Percentiles rank a stretch among this genome's conserved stretches.
Conservation (phyloP, 345 rosid genomes). For the Eucalyptus camaldulensis region DNA sequence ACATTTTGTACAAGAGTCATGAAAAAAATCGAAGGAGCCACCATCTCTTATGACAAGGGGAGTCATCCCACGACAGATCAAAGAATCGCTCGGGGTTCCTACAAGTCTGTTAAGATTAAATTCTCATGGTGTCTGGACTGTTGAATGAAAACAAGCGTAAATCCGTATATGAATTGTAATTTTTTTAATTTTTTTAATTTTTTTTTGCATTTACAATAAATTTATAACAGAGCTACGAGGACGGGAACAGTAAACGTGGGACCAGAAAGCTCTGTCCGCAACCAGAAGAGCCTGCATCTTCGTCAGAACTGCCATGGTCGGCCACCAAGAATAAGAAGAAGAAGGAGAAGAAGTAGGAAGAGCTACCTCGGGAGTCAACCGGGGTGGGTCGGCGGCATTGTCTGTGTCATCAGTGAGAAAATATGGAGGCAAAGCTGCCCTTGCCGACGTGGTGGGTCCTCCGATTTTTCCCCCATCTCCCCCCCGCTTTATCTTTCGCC, state of each 20-base stretch:
- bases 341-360: background rate
- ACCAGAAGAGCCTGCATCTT: background rate
- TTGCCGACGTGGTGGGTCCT: background rate
- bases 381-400: background rate
- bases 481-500: background rate
- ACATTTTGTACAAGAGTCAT: accelerated
- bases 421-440: conserved; percentile 15
- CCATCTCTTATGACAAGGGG: accelerated
- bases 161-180: background rate
- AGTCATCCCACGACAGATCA: accelerated
- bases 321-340: background rate
- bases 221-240: background rate
- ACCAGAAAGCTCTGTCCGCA: background rate
- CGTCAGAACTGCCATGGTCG: background rate
- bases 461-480: background rate
- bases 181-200: background rate
- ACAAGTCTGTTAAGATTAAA: accelerated
- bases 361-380: background rate
- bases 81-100: accelerated
- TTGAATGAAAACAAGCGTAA: background rate
- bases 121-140: accelerated
- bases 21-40: background rate
- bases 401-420: background rate
- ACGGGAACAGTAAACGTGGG: background rate
- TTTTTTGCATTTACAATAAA: accelerated